These are phyloP conservation scores for Calonectria pteridis DNA, from an alignment of 2,329 filamentous ascomycete genomes.

Conservation along the genomic window DNA sequence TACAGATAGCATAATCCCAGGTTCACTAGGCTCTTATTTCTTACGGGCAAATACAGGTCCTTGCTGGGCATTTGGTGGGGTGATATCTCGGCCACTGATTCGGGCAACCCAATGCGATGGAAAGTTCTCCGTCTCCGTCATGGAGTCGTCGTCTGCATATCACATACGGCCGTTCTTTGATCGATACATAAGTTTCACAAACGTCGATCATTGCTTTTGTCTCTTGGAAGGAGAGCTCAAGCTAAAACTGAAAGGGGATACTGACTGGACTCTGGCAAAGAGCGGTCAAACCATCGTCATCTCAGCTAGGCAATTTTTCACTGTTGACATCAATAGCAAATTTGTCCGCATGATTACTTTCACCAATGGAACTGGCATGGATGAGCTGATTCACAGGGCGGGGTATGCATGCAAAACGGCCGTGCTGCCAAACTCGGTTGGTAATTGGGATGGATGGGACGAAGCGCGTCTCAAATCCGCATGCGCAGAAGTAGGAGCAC, in stretches of 20 bases:
- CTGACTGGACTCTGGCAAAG: not conserved
- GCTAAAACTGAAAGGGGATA: conserved; percentile 1
- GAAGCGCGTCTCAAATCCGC: conserved; percentile 17
- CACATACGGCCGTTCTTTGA: conserved; percentile 16
- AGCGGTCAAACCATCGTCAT: not conserved
- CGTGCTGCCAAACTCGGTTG: not conserved
- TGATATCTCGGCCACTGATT: not conserved
- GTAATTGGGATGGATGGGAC: conserved; percentile 17
- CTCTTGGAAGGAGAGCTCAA: not conserved
- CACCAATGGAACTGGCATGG: conserved; percentile 1
- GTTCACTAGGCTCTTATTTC: not conserved
- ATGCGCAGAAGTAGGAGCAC: conserved; percentile 19
- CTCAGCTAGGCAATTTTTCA: conserved; percentile 8
- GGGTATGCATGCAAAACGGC: not conserved
- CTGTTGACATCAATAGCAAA: conserved; percentile 4
- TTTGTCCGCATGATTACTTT: not conserved
- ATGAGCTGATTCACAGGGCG: conserved; percentile 1
- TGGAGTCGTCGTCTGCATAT: conserved; percentile 3
- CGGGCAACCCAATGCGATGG: not conserved
- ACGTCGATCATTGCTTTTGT: conserved; percentile 3
- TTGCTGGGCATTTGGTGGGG: conserved; percentile 14
- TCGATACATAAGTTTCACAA: conserved; percentile 14
- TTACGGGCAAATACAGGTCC: conserved; percentile 1
- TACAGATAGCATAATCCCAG: not conserved
- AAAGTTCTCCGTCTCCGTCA: not conserved